Evolutionary conservation across 495 filamentous ascomycete genomes (phyloP).

Genomic region (Daldinia caldariorum): DNA sequence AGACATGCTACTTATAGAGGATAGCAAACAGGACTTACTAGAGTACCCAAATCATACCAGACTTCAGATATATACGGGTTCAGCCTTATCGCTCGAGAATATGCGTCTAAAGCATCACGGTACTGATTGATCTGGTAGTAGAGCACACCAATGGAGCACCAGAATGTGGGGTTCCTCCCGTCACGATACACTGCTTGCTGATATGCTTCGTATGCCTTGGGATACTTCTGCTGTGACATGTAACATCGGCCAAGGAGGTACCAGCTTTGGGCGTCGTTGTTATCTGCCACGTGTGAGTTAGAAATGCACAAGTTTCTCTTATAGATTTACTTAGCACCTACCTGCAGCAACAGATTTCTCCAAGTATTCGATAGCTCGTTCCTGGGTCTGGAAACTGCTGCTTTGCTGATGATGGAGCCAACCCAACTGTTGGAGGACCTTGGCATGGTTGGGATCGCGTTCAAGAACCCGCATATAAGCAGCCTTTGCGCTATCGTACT

Average conservation of each 20-base stretch:
- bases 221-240: slow-evolving; percentile 99
- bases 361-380: slow-evolving; percentile 94
- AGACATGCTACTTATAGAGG: slow-evolving; percentile 4
- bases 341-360: slow-evolving; percentile 96
- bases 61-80: slow-evolving; percentile 99
- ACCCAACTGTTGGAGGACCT: slow-evolving; percentile 96
- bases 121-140: slow-evolving; percentile 99
- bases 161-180: slow-evolving; percentile 98
- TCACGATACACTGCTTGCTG: slow-evolving; percentile 99
- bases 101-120: slow-evolving; percentile 96
- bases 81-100: slow-evolving; percentile 95
- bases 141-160: slow-evolving; percentile 99
- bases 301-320: slow-evolving; percentile 31
- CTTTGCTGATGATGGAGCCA: slow-evolving; percentile 99
- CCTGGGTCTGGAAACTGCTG: slow-evolving; percentile 85
- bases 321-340: slow-evolving; percentile 57
- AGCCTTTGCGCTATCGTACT: slow-evolving; percentile 92
- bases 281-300: slow-evolving; percentile 70
- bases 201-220: slow-evolving; percentile 98
- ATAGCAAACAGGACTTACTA: slow-evolving; percentile 69
- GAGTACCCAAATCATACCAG: slow-evolving; percentile 97
- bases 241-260: slow-evolving; percentile 97
- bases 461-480: slow-evolving; percentile 95
- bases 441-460: slow-evolving; percentile 94
- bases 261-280: slow-evolving; percentile 97